Base-by-base conservation (phyloP, 2,329 filamentous ascomycete genomes). In the Fusarium ambrosium region DNA sequence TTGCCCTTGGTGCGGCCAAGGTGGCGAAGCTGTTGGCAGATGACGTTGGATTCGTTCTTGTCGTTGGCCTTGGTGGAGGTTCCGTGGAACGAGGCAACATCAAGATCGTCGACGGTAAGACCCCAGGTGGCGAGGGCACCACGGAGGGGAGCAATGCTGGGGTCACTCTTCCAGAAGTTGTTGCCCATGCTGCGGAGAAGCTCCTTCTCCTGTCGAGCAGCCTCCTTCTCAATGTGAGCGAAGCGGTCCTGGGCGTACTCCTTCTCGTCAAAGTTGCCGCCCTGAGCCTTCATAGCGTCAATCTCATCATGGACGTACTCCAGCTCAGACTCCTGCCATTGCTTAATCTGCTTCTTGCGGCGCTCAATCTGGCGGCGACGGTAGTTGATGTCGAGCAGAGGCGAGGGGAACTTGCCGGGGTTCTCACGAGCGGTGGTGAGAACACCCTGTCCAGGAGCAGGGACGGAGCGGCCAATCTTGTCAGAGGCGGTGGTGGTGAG, bases 21-120 rank as follows among this genome's bases (percentile, higher is more conserved):
- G 82, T 99, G 97, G 79, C 92, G 92, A 85, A 99, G 91, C 86
- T 99, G 97, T 84, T 98, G 92, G 88, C 96, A 98, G 79, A 99
- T 93, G 81, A 98, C 97, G 64, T 95, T 95, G 20, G 97, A 98
- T 85, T 99, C 97, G 85, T 99, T 99, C 92, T 98, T 98, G 88
- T 99, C 97, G 84, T 99, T 99, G 78, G 97, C 97, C 82, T 97
- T 95, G 76, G 97, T 99, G 1, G 97, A 98, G 45, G 97, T 99
- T 80, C 97, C 97, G 87, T 99, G 97, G 94, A 98, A 98, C 16
- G 97, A 98, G 18, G 97, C 96, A 73, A 99, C 95, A 78, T 89
- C 93, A 39, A 99, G 91, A 80, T 99, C 97, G 81, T 99, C 97
- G 76, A 99, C 94, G 14, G 97, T 98, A 66, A 99, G 92, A 82